Percentiles rank a stretch among this genome's conserved stretches.
Conservation (phyloP, 1,139 yeast species). For the Arxiozyma bovina region DNA sequence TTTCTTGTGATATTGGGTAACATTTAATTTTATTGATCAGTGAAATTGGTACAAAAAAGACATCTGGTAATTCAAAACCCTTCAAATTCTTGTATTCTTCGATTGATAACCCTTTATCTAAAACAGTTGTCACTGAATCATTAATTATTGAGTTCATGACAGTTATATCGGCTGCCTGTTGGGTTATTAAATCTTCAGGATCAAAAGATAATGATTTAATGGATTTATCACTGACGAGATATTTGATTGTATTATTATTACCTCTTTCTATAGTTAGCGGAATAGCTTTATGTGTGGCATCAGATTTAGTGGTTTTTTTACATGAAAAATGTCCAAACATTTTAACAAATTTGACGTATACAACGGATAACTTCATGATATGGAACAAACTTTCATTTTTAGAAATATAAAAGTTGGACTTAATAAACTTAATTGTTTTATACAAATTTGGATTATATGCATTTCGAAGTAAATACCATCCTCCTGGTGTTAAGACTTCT, state of each 20-base stretch:
- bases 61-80: constrained; percentile 1
- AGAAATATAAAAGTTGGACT: neutral
- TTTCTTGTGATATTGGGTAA: neutral
- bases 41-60: neutral
- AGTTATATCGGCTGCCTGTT: neutral
- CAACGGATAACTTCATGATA: neutral
- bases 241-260: neutral
- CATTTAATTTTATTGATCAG: neutral
- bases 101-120: neutral
- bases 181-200: neutral
- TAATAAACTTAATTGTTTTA: neutral
- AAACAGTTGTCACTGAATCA: neutral
- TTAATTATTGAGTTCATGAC: neutral
- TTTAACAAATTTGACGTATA: neutral
- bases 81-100: neutral
- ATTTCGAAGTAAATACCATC: constrained; percentile 1
- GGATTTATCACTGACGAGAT: neutral
- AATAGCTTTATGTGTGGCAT: constrained; percentile 1
- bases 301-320: neutral
- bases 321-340: neutral
- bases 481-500: neutral
- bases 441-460: constrained; percentile 1
- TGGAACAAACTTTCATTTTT: neutral
- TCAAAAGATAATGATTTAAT: neutral
- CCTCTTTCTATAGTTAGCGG: neutral